Percentiles rank a stretch among this genome's conserved stretches.
Evolutionary conservation across 2,329 filamentous ascomycete species (phyloP).

Genomic region (Neonectria ditissima): DNA sequence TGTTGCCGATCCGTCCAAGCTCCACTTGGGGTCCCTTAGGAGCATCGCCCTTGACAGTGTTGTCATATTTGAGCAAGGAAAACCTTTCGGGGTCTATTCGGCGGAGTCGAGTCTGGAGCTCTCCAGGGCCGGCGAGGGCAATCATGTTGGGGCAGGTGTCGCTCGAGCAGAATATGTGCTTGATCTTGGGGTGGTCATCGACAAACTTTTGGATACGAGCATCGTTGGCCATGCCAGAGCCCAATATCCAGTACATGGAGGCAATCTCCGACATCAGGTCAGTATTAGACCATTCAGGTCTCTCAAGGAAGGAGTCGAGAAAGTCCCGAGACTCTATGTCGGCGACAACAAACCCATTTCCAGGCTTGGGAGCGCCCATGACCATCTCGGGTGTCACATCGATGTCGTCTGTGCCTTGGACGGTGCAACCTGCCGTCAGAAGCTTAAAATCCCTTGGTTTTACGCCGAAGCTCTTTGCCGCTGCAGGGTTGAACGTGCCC

Average conservation of each 20-base stretch:
- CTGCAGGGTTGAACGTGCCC: slow-evolving; percentile 80
- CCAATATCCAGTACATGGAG: slow-evolving; percentile 85
- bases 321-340: slow-evolving; percentile 81
- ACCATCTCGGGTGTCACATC: slow-evolving; percentile 90
- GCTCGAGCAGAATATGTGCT: slow-evolving; percentile 82
- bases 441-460: slow-evolving; percentile 65
- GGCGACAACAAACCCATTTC: slow-evolving; percentile 81
- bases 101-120: slow-evolving; percentile 75
- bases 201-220: slow-evolving; percentile 77
- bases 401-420: slow-evolving; percentile 72
- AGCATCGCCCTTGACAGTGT: slow-evolving; percentile 49
- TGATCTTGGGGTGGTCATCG: slow-evolving; percentile 65
- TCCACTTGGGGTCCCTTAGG: slow-evolving; percentile 49
- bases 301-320: slow-evolving; percentile 74
- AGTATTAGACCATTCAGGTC: slow-evolving; percentile 77
- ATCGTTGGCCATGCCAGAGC: slow-evolving; percentile 73
- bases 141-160: slow-evolving; percentile 83
- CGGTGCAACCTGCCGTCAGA: slow-evolving; percentile 72
- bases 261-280: slow-evolving; percentile 75
- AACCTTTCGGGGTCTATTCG: slow-evolving; percentile 81
- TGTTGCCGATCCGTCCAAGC: slow-evolving; percentile 58
- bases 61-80: slow-evolving; percentile 74
- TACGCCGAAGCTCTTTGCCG: slow-evolving; percentile 75
- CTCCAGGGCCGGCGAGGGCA: slow-evolving; percentile 73
- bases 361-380: slow-evolving; percentile 73